These are phyloP conservation scores for Cyanidioschyzon merolae DNA, from an alignment of 23 red algal species.

Conservation along the genomic window DNA sequence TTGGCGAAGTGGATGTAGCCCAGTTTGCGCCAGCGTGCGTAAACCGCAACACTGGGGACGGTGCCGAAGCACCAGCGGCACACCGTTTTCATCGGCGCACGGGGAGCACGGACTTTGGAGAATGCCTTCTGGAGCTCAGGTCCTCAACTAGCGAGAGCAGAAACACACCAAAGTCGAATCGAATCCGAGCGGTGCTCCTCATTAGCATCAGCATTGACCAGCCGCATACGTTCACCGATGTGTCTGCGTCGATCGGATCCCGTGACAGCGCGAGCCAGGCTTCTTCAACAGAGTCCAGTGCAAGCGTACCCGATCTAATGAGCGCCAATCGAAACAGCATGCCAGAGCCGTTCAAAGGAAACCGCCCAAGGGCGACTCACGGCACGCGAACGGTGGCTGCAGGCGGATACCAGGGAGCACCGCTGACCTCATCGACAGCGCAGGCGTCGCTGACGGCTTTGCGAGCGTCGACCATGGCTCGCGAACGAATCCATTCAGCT, in stretches of 20 bases:
- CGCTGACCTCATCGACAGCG: too few relatives aligned
- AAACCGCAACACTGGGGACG: too few relatives aligned
- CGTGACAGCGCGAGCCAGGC: background rate
- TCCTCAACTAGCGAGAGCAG: background rate
- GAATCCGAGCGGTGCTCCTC: background rate
- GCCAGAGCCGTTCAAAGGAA: too few relatives aligned
- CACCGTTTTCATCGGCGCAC: background rate
- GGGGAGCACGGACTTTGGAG: background rate
- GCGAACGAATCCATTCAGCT: too few relatives aligned
- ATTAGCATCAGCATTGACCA: background rate
- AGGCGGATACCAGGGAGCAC: too few relatives aligned
- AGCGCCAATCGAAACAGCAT: background rate
- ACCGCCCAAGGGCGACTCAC: too few relatives aligned
- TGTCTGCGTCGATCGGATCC: background rate
- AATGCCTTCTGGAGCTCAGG: background rate
- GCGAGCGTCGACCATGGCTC: too few relatives aligned
- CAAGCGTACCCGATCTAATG: background rate
- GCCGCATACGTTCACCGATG: background rate
- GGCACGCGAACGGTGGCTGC: too few relatives aligned
- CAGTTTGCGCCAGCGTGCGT: too few relatives aligned
- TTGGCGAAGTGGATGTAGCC: background rate
- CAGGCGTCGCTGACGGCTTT: too few relatives aligned
- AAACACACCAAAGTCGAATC: background rate
- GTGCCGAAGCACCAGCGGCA: background rate
- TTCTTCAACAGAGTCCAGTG: background rate